Conservation (phyloP, 306 rosid species). For the Cucumis hystrix region DNA sequence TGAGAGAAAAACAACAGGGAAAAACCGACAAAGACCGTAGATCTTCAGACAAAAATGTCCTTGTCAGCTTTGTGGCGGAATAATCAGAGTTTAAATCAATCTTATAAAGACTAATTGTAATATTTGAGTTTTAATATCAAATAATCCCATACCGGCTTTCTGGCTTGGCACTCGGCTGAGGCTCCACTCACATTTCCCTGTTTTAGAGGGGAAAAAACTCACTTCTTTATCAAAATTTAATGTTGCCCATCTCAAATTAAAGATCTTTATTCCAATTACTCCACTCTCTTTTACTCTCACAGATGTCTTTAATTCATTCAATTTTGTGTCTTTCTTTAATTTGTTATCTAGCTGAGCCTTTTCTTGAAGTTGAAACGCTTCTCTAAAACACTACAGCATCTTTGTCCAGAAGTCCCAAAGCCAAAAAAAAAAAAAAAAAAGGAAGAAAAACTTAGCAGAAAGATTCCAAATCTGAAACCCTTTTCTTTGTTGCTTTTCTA, state of each 20-base stretch:
- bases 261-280: neutral
- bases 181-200: neutral
- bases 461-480: conserved; percentile 49
- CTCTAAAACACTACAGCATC: conserved; percentile 15
- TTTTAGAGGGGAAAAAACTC: neutral
- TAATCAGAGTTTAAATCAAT: neutral
- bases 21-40: conserved; percentile 1
- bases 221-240: neutral
- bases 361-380: neutral
- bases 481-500: conserved; percentile 9
- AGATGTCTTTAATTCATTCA: neutral
- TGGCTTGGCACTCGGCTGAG: neutral
- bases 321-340: neutral
- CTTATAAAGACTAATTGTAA: neutral
- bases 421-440: neutral
- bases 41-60: neutral
- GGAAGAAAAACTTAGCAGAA: neutral
- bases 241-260: neutral
- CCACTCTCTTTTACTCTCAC: neutral
- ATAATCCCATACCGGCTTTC: neutral
- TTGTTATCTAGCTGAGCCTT: neutral
- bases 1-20: neutral
- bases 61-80: conserved; percentile 3
- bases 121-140: neutral
- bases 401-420: conserved; percentile 27